phyloP scores from a whole-genome alignment of 306 rosid species.

The Erythrophleum fordii region DNA sequence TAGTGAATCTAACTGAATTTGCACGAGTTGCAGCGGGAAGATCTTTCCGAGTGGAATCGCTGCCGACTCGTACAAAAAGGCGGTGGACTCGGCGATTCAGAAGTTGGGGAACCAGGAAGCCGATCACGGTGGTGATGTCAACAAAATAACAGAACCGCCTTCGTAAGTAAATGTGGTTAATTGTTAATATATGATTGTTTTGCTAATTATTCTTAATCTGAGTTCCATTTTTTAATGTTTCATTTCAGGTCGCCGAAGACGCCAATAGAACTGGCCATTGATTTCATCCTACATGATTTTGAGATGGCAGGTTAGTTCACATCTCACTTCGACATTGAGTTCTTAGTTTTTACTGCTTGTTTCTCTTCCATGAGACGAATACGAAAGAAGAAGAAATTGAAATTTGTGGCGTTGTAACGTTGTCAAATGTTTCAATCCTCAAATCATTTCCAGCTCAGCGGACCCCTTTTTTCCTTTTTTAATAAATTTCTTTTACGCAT shows the following conservation, averaged over 20 bases:
- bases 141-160: conserved; percentile 52
- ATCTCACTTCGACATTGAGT: conserved; percentile 7
- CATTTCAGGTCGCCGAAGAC: conserved; percentile 63
- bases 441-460: conserved; percentile 33
- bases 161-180: conserved; percentile 48
- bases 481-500: not conserved
- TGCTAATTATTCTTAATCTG: not conserved
- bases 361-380: conserved; percentile 1
- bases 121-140: conserved; percentile 40
- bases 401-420: not conserved
- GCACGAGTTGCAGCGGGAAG: conserved; percentile 66
- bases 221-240: conserved; percentile 16
- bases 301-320: conserved; percentile 91
- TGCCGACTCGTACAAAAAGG: conserved; percentile 83
- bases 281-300: conserved; percentile 89
- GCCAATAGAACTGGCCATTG: conserved; percentile 87
- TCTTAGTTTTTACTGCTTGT: conserved; percentile 23
- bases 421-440: not conserved
- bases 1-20: conserved; percentile 13
- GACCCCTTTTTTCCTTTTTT: not conserved
- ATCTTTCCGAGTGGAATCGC: conserved; percentile 86
- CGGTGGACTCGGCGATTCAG: conserved; percentile 87
- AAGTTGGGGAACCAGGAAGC: conserved; percentile 61
- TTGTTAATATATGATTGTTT: not conserved
- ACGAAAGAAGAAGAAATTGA: not conserved